Percentiles rank a stretch among this genome's conserved stretches.
These are phyloP conservation scores for Jamesozyma piceae DNA, from an alignment of 805 yeast species.

Conservation along the genomic window DNA sequence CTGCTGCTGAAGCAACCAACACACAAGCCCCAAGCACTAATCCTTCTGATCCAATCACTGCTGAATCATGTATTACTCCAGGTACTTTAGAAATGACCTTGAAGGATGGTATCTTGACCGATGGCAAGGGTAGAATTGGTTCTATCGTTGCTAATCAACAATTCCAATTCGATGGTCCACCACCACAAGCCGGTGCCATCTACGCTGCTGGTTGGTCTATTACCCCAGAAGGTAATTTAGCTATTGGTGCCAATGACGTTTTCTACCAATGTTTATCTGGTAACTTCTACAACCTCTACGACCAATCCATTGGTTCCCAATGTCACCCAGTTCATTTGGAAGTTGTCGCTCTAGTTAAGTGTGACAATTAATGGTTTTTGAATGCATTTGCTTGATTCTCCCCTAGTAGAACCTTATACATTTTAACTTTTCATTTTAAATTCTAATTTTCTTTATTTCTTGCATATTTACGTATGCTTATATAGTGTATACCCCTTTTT, in stretches of 20 bases:
- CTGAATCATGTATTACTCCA: constrained; percentile 38
- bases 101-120: constrained; percentile 42
- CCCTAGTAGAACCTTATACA: no score
- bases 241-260: constrained; percentile 49
- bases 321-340: constrained; percentile 55
- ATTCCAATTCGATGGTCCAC: constrained; percentile 81
- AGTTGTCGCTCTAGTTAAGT: constrained; percentile 47
- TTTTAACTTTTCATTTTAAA: not conserved
- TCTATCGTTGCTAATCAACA: constrained; percentile 76
- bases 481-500: not conserved
- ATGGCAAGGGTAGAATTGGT: constrained; percentile 58
- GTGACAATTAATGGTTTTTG: constrained; percentile 31
- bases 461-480: not conserved
- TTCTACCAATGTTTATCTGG: constrained; percentile 75
- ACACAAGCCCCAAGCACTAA: constrained; percentile 42
- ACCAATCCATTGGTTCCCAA: constrained; percentile 49
- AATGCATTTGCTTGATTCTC: not conserved
- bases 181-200: constrained; percentile 73
- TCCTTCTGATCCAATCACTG: constrained; percentile 25
- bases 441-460: not conserved
- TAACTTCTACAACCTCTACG: constrained; percentile 70
- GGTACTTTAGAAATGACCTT: constrained; percentile 48
- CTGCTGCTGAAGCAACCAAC: constrained; percentile 29
- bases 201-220: constrained; percentile 61
- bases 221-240: constrained; percentile 48